A percentile compares a stretch with the other conserved stretches of the same genome.
phyloP scores from a whole-genome alignment of 441 rosid genomes.

The Euphorbia corollata region DNA sequence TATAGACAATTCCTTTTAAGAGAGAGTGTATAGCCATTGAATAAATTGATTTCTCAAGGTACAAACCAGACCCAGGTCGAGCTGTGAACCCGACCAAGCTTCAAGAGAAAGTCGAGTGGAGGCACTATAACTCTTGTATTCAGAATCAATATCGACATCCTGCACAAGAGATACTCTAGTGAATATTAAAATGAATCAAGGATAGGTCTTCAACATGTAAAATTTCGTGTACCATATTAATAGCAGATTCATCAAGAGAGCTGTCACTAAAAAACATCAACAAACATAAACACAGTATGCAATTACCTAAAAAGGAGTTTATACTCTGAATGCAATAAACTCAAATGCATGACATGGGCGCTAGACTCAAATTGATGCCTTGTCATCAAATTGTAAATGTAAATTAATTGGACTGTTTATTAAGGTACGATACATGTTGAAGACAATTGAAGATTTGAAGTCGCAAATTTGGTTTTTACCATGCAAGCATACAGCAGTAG shows the following conservation, averaged over 20 bases:
- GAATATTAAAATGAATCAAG: constrained; percentile 16
- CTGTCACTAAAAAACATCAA: background rate
- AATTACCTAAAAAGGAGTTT: background rate
- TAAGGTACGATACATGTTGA: background rate
- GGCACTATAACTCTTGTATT: constrained; percentile 55
- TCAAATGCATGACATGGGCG: background rate
- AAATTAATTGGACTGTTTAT: background rate
- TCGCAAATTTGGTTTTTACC: background rate
- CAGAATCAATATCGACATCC: constrained; percentile 67
- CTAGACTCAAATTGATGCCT: background rate
- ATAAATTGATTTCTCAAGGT: constrained; percentile 13
- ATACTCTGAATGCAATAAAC: background rate
- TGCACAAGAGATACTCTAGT: constrained; percentile 23
- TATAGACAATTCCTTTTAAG: constrained; percentile 11
- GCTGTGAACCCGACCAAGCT: constrained; percentile 80
- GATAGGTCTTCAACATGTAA: constrained; percentile 11
- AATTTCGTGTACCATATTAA: background rate
- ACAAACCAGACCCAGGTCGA: constrained; percentile 86
- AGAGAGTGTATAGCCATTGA: background rate
- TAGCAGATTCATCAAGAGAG: background rate
- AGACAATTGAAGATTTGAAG: background rate
- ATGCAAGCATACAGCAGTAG: background rate
- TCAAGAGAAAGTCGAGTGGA: constrained; percentile 68
- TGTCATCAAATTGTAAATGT: background rate
- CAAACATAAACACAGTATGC: background rate